Conservation (phyloP, 768 basidiomycete genomes). For the Boletus huronensis region DNA sequence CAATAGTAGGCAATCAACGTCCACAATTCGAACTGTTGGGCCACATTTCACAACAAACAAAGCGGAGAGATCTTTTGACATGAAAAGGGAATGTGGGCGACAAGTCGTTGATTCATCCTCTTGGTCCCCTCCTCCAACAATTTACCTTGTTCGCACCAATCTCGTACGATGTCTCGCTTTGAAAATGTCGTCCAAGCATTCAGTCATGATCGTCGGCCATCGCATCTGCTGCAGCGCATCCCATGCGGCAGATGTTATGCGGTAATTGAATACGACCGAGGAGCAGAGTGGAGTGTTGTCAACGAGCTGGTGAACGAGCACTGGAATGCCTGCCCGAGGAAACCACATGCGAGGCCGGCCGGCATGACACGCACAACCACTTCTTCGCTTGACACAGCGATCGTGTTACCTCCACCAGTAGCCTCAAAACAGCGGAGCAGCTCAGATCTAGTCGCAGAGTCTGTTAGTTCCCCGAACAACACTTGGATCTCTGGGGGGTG, state of each 20-base stretch:
- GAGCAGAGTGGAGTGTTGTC: constrained; percentile 26
- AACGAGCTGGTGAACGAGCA: constrained; percentile 28
- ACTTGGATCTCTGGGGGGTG: constrained; percentile 18
- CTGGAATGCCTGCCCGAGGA: constrained; percentile 26
- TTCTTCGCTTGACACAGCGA: constrained; percentile 10
- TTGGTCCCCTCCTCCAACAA: not conserved
- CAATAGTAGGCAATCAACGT: constrained; percentile 17
- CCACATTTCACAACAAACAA: constrained; percentile 34
- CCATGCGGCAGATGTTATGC: constrained; percentile 28
- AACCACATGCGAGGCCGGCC: constrained; percentile 12
- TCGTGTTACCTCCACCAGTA: constrained; percentile 6
- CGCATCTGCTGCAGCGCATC: constrained; percentile 11
- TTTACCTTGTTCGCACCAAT: constrained; percentile 11
- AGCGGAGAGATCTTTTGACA: constrained; percentile 14
- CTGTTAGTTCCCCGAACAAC: not conserved
- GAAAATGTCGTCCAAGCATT: constrained; percentile 7
- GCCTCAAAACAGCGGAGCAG: not conserved
- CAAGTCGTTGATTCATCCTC: constrained; percentile 3
- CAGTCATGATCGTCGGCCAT: constrained; percentile 10
- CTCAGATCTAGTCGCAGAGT: not conserved
- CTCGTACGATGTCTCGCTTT: constrained; percentile 19
- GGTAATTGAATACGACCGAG: constrained; percentile 26
- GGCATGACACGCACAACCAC: constrained; percentile 12
- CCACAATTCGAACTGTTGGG: constrained; percentile 17
- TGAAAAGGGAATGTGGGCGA: constrained; percentile 22